These are phyloP conservation scores for Diaporthe australafricana DNA, from an alignment of 2,329 filamentous ascomycete genomes.

Conservation along the genomic window DNA sequence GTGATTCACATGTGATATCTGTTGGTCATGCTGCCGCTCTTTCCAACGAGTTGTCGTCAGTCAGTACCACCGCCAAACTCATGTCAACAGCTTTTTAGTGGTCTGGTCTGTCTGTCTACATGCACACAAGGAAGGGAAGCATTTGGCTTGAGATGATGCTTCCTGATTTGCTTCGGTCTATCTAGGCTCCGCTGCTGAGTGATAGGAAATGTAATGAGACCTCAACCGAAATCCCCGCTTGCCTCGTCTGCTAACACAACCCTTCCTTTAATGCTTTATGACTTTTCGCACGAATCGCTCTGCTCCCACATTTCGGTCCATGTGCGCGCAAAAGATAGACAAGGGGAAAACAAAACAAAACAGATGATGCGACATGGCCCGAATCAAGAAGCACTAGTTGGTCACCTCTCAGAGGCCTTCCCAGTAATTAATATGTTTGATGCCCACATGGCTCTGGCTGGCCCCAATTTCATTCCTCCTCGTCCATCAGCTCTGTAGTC, in stretches of 20 bases:
- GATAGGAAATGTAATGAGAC: conserved; percentile 33
- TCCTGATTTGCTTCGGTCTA: conserved; percentile 34
- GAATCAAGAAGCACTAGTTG: conserved; percentile 45
- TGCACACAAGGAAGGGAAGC: not conserved
- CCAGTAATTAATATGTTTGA: conserved; percentile 40
- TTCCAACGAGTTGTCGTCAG: not conserved
- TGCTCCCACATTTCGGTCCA: conserved; percentile 32
- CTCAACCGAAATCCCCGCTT: conserved; percentile 4
- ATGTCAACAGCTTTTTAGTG: too few species aligned
- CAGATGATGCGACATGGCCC: conserved; percentile 41
- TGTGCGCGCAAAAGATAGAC: conserved; percentile 37
- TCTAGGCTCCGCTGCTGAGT: conserved; percentile 35
- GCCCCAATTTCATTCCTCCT: conserved; percentile 18
- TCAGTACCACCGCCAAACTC: too few species aligned
- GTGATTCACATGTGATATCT: conserved; percentile 2
- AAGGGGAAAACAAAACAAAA: conserved; percentile 48
- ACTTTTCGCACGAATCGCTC: conserved; percentile 34
- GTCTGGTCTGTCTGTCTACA: not conserved
- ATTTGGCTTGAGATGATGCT: conserved; percentile 28
- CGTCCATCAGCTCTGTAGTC: conserved; percentile 4
- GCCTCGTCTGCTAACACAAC: conserved; percentile 23
- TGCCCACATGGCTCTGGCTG: conserved; percentile 24
- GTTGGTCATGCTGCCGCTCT: not conserved
- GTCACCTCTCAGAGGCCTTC: conserved; percentile 36
- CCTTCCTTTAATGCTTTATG: conserved; percentile 29